Base-by-base conservation (phyloP, 768 basidiomycete species). In the Scleroderma bovista region DNA sequence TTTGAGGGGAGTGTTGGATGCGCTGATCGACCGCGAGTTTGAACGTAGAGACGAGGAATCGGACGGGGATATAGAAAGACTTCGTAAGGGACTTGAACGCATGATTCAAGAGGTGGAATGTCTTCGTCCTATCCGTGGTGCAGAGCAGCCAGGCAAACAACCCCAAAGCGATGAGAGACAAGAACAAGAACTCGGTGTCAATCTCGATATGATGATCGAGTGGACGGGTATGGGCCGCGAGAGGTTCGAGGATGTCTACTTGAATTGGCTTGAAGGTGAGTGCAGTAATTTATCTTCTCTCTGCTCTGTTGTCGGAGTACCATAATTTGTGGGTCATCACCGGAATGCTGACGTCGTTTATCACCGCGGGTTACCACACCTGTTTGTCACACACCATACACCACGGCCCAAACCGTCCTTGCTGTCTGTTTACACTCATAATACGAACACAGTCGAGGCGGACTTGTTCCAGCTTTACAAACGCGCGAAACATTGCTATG, bases 381-480 rank as follows among this genome's bases (percentile, higher is more conserved):
- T 29, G 9, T 9, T 29, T 29, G 9, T 29, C 26, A 29, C 26
- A 29, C 26, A 29, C 9, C 26, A 9, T 29, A 29, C 26, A 29
- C 26, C n/a, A 29, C 26, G 26, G 9, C 26, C 26, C 26, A 9
- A 5, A 29, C 9, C 5, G 26, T 9, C 4, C 26, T 5, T 29
- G 9, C 9, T 9, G 26, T 29, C 9, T 29, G 26, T 29, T 9
- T 29, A 29, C 26, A 29, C n/a, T n/a, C n/a, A n/a, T n/a, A n/a
- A n/a, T n/a, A n/a, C 26, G 9, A 29, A 29, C 9, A 29, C 46
- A 54, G 90, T 90, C 34, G 85, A 93, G 66, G 81, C 88, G 12
- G 81, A 79, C 1, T 72, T 83, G 65, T 93, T 93, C 72, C 84
- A 91, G 62, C 68, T 94, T 15, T 90, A 88, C 73, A 85, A 84